These are phyloP conservation scores for Didymella pomorum DNA, from an alignment of 2,329 filamentous ascomycete genomes.

Conservation along the genomic window DNA sequence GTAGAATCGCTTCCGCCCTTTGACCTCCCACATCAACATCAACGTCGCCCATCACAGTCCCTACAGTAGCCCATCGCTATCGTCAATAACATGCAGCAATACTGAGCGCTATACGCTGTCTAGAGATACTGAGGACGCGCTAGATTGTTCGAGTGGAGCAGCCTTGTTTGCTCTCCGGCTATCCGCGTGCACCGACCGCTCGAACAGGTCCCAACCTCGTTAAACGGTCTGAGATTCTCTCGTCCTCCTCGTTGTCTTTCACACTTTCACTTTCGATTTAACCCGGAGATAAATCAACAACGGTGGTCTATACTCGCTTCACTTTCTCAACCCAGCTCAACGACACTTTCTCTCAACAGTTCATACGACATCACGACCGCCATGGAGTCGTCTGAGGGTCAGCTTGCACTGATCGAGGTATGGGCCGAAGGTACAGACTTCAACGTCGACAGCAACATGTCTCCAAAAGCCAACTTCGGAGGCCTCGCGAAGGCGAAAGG, in stretches of 20 bases:
- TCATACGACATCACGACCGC: neutral
- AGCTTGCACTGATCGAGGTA: conserved; percentile 21
- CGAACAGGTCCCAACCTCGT: conserved; percentile 6
- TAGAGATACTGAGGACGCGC: neutral
- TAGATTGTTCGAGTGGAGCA: neutral
- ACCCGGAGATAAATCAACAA: neutral
- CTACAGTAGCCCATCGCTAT: conserved; percentile 3
- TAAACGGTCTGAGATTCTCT: neutral
- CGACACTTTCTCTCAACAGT: neutral
- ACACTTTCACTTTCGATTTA: conserved; percentile 3
- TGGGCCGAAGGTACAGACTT: conserved; percentile 27
- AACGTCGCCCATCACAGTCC: neutral
- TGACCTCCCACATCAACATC: neutral
- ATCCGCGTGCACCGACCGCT: conserved; percentile 9
- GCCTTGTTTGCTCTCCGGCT: conserved; percentile 7
- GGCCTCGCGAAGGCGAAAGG: conserved; percentile 31
- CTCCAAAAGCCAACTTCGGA: conserved; percentile 34
- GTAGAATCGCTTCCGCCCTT: neutral
- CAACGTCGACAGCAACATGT: conserved; percentile 14
- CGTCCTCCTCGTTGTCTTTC: conserved; percentile 3
- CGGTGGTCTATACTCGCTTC: neutral
- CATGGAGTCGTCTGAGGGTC: conserved; percentile 20
- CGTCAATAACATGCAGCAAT: conserved; percentile 1
- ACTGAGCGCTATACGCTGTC: neutral
- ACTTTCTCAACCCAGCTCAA: neutral